Base-by-base conservation (phyloP, 768 basidiomycete genomes). In the Cystobasidium ongulense region DNA sequence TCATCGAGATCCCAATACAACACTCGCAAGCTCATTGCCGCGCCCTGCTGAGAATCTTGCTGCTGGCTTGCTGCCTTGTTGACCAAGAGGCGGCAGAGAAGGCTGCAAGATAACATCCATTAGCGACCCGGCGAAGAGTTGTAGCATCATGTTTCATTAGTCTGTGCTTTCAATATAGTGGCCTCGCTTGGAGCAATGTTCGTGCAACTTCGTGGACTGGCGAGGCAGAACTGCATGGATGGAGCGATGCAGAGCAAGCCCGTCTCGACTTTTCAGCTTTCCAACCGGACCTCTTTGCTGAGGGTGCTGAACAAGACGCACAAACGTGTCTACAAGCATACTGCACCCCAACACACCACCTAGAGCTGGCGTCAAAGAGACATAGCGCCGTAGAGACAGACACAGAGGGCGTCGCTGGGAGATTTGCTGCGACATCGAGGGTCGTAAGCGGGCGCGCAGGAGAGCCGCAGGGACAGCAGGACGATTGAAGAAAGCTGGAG, bases 261-360 rank as follows among this genome's bases (percentile, higher is more conserved):
- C 38, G 27, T 5, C 63, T 29, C 33, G 33, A 43, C 57, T 38
- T 61, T 64, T 31, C 35, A 64, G 46, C 46, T 50, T 35, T 39
- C 29, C 29, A 35, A 33, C 33, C 38, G 31, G 35, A 64, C 63
- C 63, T 64, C 63, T 64, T 64, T 17, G 39, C 63, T 64, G 63
- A 64, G 63, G 63, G 63, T 38, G 63, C 63, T 50, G 46, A 50
- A 50, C 15, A n/a, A 50, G 46, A 50, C 46, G 15, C 3, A 50
- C 7, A 50, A 21, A 4, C 46, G 21, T 50, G 15, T 50, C n/a
- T 50, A 4, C 46, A 50, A 50, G 46, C 18, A 50, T 50, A 4
- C 7, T 21, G n/a, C 7, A 8, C 8, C 46, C n/a, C 46, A 50
- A 50, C 46, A 50, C 5, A 50, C 21, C 46, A 50, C n/a, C 46